Percentiles rank a stretch among this genome's conserved stretches.
Conservation (phyloP, 148 eudicot genomes). For the Rhododendron mucronatum region DNA sequence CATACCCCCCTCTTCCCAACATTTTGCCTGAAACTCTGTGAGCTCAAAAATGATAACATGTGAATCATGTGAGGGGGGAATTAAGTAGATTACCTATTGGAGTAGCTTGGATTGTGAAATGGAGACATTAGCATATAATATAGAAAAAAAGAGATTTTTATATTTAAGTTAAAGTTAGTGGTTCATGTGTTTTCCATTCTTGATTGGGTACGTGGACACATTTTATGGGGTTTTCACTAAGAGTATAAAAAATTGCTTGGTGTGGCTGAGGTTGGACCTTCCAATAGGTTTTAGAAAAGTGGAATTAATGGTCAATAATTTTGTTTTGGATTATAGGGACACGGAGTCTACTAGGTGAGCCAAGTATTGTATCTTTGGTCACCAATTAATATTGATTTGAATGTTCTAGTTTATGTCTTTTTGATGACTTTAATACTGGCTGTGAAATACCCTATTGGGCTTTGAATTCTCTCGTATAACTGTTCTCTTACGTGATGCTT, state of each 20-base stretch:
- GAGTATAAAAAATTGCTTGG: neutral
- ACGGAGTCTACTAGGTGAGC: neutral
- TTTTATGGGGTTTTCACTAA: neutral
- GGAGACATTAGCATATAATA: neutral
- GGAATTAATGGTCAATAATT: neutral
- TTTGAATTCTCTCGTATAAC: neutral
- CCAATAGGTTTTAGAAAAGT: neutral
- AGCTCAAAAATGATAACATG: neutral
- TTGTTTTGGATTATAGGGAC: slow-evolving; percentile 9
- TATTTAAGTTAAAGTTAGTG: neutral
- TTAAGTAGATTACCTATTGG: neutral
- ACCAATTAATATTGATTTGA: neutral
- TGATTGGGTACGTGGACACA: neutral
- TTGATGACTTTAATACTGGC: neutral
- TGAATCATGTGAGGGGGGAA: slow-evolving; percentile 14
- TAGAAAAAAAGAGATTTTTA: neutral
- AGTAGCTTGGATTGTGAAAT: slow-evolving; percentile 4
- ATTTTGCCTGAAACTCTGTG: neutral
- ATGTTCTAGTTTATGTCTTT: neutral
- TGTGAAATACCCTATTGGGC: neutral
- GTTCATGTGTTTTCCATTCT: neutral
- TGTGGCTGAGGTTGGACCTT: slow-evolving; percentile 3
- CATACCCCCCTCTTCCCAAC: slow-evolving; percentile 28
- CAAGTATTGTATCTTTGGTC: neutral
- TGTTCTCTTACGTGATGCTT: neutral